Evolutionary conservation across 2,329 filamentous ascomycete genomes (phyloP).

Genomic region (Spiromastix sp.): DNA sequence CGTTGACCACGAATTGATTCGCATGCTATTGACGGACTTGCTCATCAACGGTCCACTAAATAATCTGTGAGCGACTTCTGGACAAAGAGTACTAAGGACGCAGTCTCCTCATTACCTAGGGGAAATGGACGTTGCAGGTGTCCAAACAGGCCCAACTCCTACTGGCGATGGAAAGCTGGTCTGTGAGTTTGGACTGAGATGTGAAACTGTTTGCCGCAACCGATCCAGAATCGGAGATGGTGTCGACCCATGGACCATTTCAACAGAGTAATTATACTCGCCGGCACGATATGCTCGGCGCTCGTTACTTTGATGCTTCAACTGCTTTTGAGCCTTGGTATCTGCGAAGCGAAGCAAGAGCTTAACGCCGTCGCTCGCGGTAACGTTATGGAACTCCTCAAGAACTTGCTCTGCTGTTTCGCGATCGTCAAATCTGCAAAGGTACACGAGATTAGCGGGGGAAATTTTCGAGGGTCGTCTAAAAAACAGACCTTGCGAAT

Average conservation of each 20-base stretch:
- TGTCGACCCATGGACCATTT: constrained; percentile 34
- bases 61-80: constrained; percentile 17
- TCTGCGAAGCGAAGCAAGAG: constrained; percentile 95
- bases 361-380: constrained; percentile 69
- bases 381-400: constrained; percentile 68
- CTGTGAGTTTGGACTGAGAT: constrained; percentile 33
- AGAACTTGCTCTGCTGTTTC: constrained; percentile 88
- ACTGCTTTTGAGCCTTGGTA: constrained; percentile 88
- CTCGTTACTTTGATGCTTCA: constrained; percentile 93
- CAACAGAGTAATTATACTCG: constrained; percentile 64
- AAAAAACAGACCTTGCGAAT: constrained; percentile 70
- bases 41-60: constrained; percentile 30
- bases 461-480: constrained; percentile 1
- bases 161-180: constrained; percentile 34
- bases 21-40: constrained; percentile 24
- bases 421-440: constrained; percentile 69
- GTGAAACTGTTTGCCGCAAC: constrained; percentile 28
- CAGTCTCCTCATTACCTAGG: constrained; percentile 31
- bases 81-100: constrained; percentile 1
- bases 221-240: constrained; percentile 34
- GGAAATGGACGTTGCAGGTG: constrained; percentile 38
- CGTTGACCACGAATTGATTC: constrained; percentile 28
- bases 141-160: constrained; percentile 33
- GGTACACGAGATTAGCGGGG: constrained; percentile 10
- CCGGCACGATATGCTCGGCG: constrained; percentile 92